A percentile compares a stretch with the other conserved stretches of the same genome.
These are phyloP conservation scores for Fonsecaea pugnacius DNA, from an alignment of 2,329 filamentous ascomycete genomes.

Conservation along the genomic window DNA sequence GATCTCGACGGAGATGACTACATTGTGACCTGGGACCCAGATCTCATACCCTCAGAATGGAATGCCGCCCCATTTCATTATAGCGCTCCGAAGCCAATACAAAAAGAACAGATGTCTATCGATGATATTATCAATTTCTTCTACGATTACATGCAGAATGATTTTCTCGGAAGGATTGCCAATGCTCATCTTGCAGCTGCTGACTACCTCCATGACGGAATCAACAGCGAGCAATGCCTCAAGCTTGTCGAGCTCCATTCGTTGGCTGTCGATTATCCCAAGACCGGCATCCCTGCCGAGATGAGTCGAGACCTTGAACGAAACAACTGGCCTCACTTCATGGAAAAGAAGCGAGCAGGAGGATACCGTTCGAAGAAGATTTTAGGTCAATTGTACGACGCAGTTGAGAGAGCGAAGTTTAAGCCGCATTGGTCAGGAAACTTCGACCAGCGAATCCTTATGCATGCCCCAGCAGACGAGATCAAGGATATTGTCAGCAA, in stretches of 20 bases:
- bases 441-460: conserved; percentile 77
- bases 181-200: conserved; percentile 78
- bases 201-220: conserved; percentile 66
- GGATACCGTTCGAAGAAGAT: conserved; percentile 71
- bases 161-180: conserved; percentile 78
- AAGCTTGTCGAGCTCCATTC: conserved; percentile 81
- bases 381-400: conserved; percentile 81
- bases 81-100: conserved; percentile 60
- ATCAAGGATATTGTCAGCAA: conserved; percentile 63
- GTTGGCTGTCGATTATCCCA: conserved; percentile 89
- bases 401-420: conserved; percentile 71
- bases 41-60: conserved; percentile 71
- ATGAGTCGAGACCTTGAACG: conserved; percentile 68
- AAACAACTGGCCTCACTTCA: conserved; percentile 78
- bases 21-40: conserved; percentile 85
- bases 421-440: conserved; percentile 69
- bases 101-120: conserved; percentile 68
- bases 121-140: conserved; percentile 83
- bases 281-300: conserved; percentile 77
- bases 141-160: conserved; percentile 89
- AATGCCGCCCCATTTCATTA: conserved; percentile 81
- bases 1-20: conserved; percentile 97
- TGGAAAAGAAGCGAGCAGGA: conserved; percentile 67
- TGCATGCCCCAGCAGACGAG: conserved; percentile 60
- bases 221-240: conserved; percentile 72